These are phyloP conservation scores for Hypoxylon sp. DNA, from an alignment of 2,329 filamentous ascomycete genomes.

Conservation along the genomic window DNA sequence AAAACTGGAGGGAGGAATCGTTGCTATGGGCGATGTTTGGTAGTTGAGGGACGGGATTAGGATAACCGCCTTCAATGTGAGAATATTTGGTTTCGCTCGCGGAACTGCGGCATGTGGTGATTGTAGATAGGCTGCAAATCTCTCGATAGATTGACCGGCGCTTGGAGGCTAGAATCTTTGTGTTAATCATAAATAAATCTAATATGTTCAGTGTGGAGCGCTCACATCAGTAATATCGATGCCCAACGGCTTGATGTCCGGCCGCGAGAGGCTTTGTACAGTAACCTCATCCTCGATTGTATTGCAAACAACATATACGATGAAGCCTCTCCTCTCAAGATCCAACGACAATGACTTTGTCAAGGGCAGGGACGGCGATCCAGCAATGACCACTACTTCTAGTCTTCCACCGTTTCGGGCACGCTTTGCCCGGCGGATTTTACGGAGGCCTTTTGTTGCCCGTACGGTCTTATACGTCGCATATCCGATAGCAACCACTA, in stretches of 20 bases:
- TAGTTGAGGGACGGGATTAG: constrained; percentile 87
- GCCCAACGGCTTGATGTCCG: constrained; percentile 85
- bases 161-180: constrained; percentile 70
- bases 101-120: constrained; percentile 82
- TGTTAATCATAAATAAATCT: constrained; percentile 34
- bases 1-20: constrained; percentile 85
- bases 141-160: constrained; percentile 77
- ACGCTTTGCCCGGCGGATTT: constrained; percentile 80
- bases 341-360: constrained; percentile 88
- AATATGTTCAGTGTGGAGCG: constrained; percentile 34
- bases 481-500: constrained; percentile 81
- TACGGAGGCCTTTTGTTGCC: constrained; percentile 71
- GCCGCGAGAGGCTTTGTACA: constrained; percentile 81
- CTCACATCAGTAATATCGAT: constrained; percentile 86
- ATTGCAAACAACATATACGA: constrained; percentile 91
- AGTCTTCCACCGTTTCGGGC: constrained; percentile 86
- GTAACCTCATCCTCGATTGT: constrained; percentile 87
- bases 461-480: constrained; percentile 67
- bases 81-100: constrained; percentile 80
- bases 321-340: constrained; percentile 90
- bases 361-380: constrained; percentile 87
- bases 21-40: constrained; percentile 86
- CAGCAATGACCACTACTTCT: constrained; percentile 90
- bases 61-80: constrained; percentile 84
- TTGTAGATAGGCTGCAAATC: constrained; percentile 79